Conservation (phyloP, 345 rosid species). For the Salix suchowensis region DNA sequence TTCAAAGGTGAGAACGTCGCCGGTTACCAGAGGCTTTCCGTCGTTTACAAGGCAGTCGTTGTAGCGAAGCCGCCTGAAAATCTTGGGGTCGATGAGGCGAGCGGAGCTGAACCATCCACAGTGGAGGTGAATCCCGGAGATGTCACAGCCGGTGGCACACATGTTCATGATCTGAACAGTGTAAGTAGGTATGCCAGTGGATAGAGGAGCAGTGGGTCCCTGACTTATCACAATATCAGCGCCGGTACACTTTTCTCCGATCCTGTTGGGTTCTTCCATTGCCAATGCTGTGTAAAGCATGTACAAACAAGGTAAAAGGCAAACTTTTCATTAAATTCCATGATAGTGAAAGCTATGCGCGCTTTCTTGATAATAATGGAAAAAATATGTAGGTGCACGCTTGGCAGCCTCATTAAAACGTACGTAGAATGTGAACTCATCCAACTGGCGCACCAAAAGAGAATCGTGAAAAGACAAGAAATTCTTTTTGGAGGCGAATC, state of each 20-base stretch:
- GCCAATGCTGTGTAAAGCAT: conserved; percentile 10
- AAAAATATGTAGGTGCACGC: conserved; percentile 4
- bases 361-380: neutral
- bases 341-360: conserved; percentile 6
- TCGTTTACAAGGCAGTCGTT: conserved; percentile 83
- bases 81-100: conserved; percentile 61
- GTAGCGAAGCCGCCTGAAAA: conserved; percentile 73
- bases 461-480: conserved; percentile 37
- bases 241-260: conserved; percentile 54
- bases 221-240: conserved; percentile 67
- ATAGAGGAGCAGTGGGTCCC: conserved; percentile 59
- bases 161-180: conserved; percentile 67
- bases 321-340: neutral
- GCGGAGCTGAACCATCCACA: conserved; percentile 97
- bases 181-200: conserved; percentile 75
- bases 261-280: conserved; percentile 46
- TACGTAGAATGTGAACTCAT: neutral
- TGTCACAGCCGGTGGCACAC: conserved; percentile 65
- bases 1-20: conserved; percentile 56
- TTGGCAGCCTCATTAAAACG: conserved; percentile 1
- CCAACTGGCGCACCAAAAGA: conserved; percentile 12
- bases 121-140: conserved; percentile 56
- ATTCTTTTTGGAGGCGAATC: conserved; percentile 43
- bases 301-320: neutral
- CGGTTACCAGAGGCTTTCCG: conserved; percentile 63